Conservation (phyloP, 1,284 basidiomycete species). For the Trichosporon inkin region DNA sequence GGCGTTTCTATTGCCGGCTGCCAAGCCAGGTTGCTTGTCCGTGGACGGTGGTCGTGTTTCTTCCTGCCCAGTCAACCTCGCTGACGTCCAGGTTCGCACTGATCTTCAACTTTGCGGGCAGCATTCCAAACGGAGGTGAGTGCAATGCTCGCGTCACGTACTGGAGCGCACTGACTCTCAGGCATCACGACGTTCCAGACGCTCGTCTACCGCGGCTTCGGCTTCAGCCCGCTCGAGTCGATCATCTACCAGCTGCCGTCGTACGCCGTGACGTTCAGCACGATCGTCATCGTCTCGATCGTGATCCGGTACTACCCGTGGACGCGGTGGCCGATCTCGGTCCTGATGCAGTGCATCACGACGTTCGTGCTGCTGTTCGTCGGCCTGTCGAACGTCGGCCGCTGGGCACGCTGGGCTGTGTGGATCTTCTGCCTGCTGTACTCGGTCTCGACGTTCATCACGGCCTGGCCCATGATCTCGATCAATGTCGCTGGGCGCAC, state of each 20-base stretch:
- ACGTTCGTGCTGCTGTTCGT: slow-evolving; percentile 28
- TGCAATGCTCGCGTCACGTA: not conserved
- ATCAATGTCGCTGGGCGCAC: slow-evolving; percentile 36
- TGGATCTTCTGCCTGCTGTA: slow-evolving; percentile 26
- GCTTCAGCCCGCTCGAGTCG: slow-evolving; percentile 26
- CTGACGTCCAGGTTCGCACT: slow-evolving; percentile 8
- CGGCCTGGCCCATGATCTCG: slow-evolving; percentile 32
- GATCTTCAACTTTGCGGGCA: slow-evolving; percentile 23
- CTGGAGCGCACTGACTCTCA: slow-evolving; percentile 4
- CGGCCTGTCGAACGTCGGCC: slow-evolving; percentile 20
- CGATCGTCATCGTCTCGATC: slow-evolving; percentile 15
- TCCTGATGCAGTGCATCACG: slow-evolving; percentile 19
- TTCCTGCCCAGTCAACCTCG: not conserved
- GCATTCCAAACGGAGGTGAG: slow-evolving; percentile 29
- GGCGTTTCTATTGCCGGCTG: too few species aligned
- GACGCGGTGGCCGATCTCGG: slow-evolving; percentile 26
- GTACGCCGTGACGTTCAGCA: slow-evolving; percentile 23
- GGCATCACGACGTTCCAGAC: slow-evolving; percentile 27
- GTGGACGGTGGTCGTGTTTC: too few species aligned
- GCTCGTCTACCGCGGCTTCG: slow-evolving; percentile 24
- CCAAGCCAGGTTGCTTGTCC: too few species aligned
- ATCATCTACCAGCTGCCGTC: slow-evolving; percentile 28
- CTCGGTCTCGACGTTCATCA: slow-evolving; percentile 28
- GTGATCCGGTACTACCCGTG: slow-evolving; percentile 17
- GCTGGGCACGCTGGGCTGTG: slow-evolving; percentile 29